phyloP scores from a whole-genome alignment of 2,329 filamentous ascomycete genomes.

The Colletotrichum destructivum region DNA sequence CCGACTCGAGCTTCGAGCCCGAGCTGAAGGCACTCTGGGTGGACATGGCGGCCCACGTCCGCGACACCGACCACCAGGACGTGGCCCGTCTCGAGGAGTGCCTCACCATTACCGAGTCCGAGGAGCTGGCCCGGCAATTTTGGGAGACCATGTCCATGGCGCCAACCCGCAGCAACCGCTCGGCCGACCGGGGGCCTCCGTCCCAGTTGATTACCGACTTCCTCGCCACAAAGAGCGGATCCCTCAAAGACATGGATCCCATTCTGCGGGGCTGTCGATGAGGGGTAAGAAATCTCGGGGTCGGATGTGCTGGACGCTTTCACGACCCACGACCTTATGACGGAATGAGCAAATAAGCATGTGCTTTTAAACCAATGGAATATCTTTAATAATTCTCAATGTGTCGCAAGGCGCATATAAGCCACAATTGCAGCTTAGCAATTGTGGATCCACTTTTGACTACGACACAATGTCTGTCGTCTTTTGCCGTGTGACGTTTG shows the following conservation, averaged over 20 bases:
- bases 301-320: neutral
- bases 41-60: slow-evolving; percentile 31
- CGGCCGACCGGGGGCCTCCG: slow-evolving; percentile 13
- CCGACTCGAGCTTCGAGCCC: slow-evolving; percentile 26
- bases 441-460: too few relatives aligned
- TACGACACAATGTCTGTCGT: too few relatives aligned
- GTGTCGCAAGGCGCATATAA: too few relatives aligned
- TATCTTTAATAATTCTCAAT: too few relatives aligned
- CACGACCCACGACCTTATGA: slow-evolving; percentile 1
- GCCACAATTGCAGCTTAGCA: too few relatives aligned
- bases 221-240: slow-evolving; percentile 22
- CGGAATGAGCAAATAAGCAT: neutral
- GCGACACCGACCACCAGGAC: slow-evolving; percentile 32
- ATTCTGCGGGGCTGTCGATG: slow-evolving; percentile 8
- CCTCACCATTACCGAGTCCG: slow-evolving; percentile 33
- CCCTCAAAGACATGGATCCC: neutral
- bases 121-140: slow-evolving; percentile 24
- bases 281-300: neutral
- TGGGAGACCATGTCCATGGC: slow-evolving; percentile 30
- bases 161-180: slow-evolving; percentile 31
- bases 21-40: slow-evolving; percentile 27
- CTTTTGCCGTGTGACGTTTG: too few relatives aligned
- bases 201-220: slow-evolving; percentile 36
- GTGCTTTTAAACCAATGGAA: neutral
- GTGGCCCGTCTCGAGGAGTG: slow-evolving; percentile 33